Percentiles rank a stretch among this genome's conserved stretches.
Conservation (phyloP, 495 filamentous ascomycete genomes). For the Trichoderma parareesei region DNA sequence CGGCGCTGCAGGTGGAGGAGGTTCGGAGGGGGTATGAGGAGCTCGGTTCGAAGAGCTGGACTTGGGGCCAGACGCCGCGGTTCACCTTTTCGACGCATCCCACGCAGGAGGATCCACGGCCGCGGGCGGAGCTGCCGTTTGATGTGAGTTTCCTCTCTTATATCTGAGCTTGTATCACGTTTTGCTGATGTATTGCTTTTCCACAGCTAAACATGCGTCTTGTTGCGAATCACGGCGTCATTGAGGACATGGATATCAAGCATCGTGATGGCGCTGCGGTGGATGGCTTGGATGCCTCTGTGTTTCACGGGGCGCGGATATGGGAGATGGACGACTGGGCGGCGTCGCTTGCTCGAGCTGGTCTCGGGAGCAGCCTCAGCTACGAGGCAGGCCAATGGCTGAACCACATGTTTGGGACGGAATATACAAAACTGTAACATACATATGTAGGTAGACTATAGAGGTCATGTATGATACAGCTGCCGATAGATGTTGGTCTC, state of each 20-base stretch:
- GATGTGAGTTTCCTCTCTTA: conserved; percentile 15
- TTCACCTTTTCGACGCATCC: conserved; percentile 60
- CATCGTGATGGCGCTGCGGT: conserved; percentile 13
- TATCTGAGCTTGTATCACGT: neutral
- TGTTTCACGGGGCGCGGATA: conserved; percentile 21
- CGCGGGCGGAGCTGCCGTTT: conserved; percentile 36
- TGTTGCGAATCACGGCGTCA: conserved; percentile 6
- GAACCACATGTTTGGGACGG: conserved; percentile 29
- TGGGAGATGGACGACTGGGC: conserved; percentile 37
- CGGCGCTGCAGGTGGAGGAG: conserved; percentile 28
- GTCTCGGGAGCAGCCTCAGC: conserved; percentile 11
- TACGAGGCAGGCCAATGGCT: conserved; percentile 25
- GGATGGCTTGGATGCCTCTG: conserved; percentile 13
- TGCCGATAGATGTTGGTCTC: too few species aligned
- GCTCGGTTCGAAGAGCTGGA: conserved; percentile 65
- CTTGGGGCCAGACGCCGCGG: conserved; percentile 74
- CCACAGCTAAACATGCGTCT: conserved; percentile 3
- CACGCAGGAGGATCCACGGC: conserved; percentile 46
- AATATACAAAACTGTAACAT: neutral
- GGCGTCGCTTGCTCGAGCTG: conserved; percentile 11
- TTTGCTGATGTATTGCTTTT: conserved; percentile 1
- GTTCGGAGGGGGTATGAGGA: conserved; percentile 35
- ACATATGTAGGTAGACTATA: conserved; percentile 2
- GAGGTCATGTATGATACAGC: too few species aligned
- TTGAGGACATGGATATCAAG: conserved; percentile 15